Evolutionary conservation across 1,139 yeast genomes (phyloP).

Genomic region (Hemisphaericaspora subhashii): DNA sequence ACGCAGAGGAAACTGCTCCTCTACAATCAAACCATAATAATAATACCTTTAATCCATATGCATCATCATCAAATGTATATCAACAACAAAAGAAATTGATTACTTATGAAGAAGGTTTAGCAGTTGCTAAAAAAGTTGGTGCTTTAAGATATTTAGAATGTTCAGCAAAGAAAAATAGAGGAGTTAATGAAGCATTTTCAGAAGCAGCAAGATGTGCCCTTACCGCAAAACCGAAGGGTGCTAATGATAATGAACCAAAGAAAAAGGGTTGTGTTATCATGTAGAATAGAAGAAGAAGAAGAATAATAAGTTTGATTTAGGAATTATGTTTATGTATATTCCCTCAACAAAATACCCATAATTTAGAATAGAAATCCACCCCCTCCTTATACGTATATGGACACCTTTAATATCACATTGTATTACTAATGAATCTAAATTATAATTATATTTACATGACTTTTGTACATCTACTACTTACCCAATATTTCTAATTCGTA

Average conservation of each 20-base stretch:
- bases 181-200: constrained; percentile 94
- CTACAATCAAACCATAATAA: neutral
- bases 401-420: neutral
- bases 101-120: constrained; percentile 34
- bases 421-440: neutral
- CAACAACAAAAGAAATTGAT: constrained; percentile 56
- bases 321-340: no score
- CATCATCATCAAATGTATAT: constrained; percentile 26
- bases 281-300: constrained; percentile 25
- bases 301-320: no score
- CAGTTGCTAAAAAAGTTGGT: constrained; percentile 80
- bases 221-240: constrained; percentile 84
- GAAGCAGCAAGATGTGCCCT: constrained; percentile 96
- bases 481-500: constrained; percentile 16
- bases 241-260: constrained; percentile 50
- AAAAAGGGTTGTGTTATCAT: constrained; percentile 43
- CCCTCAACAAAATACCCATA: no score
- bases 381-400: neutral
- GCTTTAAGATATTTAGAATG: constrained; percentile 87
- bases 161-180: constrained; percentile 89
- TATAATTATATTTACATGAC: neutral
- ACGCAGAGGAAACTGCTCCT: constrained; percentile 24
- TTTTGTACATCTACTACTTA: neutral
- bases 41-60: constrained; percentile 2
- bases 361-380: neutral